Base-by-base conservation (phyloP, 2,329 filamentous ascomycete species). In the Uncinocarpus reesii region DNA sequence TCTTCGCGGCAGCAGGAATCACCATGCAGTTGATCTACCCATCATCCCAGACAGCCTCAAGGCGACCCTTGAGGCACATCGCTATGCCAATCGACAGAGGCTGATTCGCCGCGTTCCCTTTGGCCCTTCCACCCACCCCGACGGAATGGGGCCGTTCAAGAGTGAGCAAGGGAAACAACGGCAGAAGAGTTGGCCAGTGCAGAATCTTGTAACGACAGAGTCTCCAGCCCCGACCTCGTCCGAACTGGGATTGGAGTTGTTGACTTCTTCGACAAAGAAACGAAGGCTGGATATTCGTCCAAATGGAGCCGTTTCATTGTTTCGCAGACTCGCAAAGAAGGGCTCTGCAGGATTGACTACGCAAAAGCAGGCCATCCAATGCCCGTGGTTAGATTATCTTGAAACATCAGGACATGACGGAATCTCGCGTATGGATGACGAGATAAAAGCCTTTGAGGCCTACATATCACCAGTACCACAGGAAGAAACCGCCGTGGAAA, bases 361-460 rank as follows among this genome's bases (percentile, higher is more conserved):
- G 32, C 26, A 18, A n/a, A 32, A 28, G 18, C 13, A 6, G 7
- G 5, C 20, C 18, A 23, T 48, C 21, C 58, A 64, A 35, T 52
- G 42, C 8, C 64, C 63, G 18, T 70, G 67, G 67, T 50, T 68
- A 44, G 53, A 53, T 13, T 48, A 58, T 36, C n/a, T 64, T 13
- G 43, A 42, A 29, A 4, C 29, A 1, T 41, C 48, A 10, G 46
- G 46, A 18, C 8, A 24, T 2, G 54, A 62, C 54, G 60, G 60
- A 10, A 38, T 57, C 2, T 51, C 59, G 16, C 56, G 61, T 13
- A 58, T 74, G n/a, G 56, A 62, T 48, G 60, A 59, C n/a, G 74
- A 78, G 58, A 68, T 78, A 32, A 52, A 55, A 28, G 66, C 66
- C 1, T 71, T 77, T 45, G 66, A 67, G 16, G 47, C 51, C 13